Evolutionary conservation across 2,329 filamentous ascomycete genomes (phyloP), one percentile per base, ranked within the genome.

Genomic region (Huntiella abstrusa): DNA sequence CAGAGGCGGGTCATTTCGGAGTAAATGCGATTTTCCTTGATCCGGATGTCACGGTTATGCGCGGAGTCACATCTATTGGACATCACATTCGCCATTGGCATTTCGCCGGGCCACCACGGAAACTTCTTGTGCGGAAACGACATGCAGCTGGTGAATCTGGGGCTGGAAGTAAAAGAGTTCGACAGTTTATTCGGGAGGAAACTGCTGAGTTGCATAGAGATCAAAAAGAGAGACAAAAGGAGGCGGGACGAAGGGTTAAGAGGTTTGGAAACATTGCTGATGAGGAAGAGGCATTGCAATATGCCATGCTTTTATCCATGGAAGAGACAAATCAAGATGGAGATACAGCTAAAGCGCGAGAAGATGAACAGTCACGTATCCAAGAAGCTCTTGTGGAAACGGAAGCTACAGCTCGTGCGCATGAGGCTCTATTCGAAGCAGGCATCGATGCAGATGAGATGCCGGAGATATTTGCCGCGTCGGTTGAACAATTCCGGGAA

Each of bases 11-110:
- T 54, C 83, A 80, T 51, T 5, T 11, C 81, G 85, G 22, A 13
- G 85, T 84, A 2, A 80, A 86, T 1, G 84, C 86, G 11, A 82
- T 96, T 46, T 79, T 72, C 51, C 69, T 98, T 1, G 91, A 98
- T 54, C 83, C 88, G 0, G 85, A 96, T 55, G 75, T 91, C 17
- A 87, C 85, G 0, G 69, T 81, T 0, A 71, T 98, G 11, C 79
- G 88, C 33, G 91, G 91, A 4, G 76, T 94, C 51, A 78, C 95
- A 1, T 81, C 87, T 1, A 76, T 94, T 43, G 91, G 91, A 8
- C 83, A 82, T 0, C 82, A 88, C 55, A 64, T 98, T 13, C 81
- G 85, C 10, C 96, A 86, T 59, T 98, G 91, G 91, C 40, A 41
- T 13, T 41, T 41, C 33, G 40, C 40, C n/a, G 40, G 19, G 7